phyloP scores from a whole-genome alignment of 73 alveolate genomes.

The Blepharisma japonicum region DNA sequence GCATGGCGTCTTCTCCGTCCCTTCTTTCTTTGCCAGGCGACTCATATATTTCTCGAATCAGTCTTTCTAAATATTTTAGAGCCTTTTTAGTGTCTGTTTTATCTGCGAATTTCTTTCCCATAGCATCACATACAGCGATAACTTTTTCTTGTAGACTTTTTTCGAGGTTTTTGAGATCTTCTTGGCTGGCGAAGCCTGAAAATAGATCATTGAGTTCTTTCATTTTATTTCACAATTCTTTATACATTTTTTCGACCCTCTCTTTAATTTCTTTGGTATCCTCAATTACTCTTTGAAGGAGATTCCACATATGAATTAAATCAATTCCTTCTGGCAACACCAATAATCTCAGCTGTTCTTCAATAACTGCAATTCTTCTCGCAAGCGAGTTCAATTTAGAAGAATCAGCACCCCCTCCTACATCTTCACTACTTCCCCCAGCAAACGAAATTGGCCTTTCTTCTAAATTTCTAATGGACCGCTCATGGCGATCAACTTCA shows the following conservation, averaged over 20 bases:
- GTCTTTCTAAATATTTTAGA: slow-evolving; percentile 77
- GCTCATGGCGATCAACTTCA: not conserved
- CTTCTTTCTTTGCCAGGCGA: slow-evolving; percentile 47
- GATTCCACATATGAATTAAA: not conserved
- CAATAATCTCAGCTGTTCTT: not conserved
- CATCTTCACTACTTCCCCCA: not conserved
- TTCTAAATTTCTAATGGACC: too few species aligned
- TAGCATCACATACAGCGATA: slow-evolving; percentile 66
- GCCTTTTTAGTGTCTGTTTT: slow-evolving; percentile 87
- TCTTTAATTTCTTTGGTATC: slow-evolving; percentile 1
- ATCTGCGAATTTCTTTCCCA: slow-evolving; percentile 86
- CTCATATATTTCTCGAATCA: slow-evolving; percentile 72
- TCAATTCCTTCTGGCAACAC: not conserved
- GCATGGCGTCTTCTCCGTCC: slow-evolving; percentile 76
- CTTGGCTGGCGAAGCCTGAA: not conserved
- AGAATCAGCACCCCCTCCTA: not conserved
- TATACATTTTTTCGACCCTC: not conserved
- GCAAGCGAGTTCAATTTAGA: not conserved
- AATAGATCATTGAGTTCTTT: too few species aligned
- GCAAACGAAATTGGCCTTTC: too few species aligned
- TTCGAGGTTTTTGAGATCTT: slow-evolving; percentile 54
- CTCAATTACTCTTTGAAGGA: not conserved
- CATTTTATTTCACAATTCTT: not conserved
- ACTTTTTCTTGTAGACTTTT: slow-evolving; percentile 60
- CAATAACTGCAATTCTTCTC: not conserved